Conservation (phyloP, 1,139 yeast genomes). For the Yamadazyma trypodendri region DNA sequence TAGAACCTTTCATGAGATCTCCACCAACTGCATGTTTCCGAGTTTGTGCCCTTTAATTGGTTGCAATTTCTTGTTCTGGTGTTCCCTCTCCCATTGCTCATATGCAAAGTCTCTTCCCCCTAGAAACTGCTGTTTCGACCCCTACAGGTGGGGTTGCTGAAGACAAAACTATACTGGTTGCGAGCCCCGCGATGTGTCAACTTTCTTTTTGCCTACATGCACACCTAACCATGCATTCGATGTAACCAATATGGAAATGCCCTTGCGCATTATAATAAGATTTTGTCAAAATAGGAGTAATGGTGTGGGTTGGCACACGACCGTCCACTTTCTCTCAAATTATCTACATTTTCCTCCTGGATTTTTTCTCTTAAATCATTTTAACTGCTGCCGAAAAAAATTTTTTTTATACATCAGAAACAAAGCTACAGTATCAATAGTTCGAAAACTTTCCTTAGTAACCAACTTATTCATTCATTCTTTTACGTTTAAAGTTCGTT, state of each 20-base stretch:
- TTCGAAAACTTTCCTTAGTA: conserved; percentile 4
- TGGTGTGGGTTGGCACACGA: neutral
- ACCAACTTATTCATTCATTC: conserved; percentile 7
- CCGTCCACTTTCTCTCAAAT: no score
- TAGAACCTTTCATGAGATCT: no score
- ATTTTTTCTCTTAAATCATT: conserved; percentile 2
- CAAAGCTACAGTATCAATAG: neutral
- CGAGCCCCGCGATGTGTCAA: conserved; percentile 1
- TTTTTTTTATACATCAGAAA: conserved; percentile 1
- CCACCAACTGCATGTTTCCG: no score
- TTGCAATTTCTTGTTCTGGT: no score
- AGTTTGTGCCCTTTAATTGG: no score
- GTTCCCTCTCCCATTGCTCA: no score
- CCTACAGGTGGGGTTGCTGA: neutral
- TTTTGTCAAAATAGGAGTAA: conserved; percentile 1
- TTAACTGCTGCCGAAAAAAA: conserved; percentile 1
- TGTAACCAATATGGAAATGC: neutral
- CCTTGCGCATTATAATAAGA: neutral
- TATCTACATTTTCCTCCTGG: no score
- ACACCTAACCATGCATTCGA: neutral
- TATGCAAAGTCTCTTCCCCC: no score
- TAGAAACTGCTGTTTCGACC: no score
- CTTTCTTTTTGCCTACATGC: conserved; percentile 1
- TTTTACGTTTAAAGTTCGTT: conserved; percentile 1
- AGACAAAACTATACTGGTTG: neutral